phyloP scores from a whole-genome alignment of 2,329 filamentous ascomycete genomes.

The Cladobotryum mycophilum region DNA sequence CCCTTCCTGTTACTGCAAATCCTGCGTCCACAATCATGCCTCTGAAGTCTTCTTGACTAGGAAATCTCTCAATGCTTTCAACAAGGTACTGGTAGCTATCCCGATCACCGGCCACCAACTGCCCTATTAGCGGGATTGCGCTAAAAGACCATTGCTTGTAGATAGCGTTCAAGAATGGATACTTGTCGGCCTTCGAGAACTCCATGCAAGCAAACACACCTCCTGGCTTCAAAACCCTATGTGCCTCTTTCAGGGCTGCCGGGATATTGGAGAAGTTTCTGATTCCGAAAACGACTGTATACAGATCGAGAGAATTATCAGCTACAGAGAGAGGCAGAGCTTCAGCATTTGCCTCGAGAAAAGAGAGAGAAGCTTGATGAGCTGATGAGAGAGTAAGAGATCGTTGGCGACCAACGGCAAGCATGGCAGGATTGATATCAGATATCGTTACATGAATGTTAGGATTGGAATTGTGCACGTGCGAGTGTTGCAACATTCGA shows the following conservation, averaged over 20 bases:
- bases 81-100: slow-evolving; percentile 98
- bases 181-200: slow-evolving; percentile 77
- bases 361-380: slow-evolving; percentile 56
- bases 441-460: slow-evolving; percentile 81
- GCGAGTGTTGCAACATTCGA: slow-evolving; percentile 86
- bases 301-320: slow-evolving; percentile 74
- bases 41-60: slow-evolving; percentile 75
- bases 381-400: slow-evolving; percentile 51
- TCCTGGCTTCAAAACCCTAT: slow-evolving; percentile 84
- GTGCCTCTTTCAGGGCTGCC: slow-evolving; percentile 73
- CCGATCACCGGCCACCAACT: slow-evolving; percentile 86
- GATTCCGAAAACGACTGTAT: slow-evolving; percentile 97
- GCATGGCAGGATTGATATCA: slow-evolving; percentile 95
- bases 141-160: slow-evolving; percentile 97
- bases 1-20: slow-evolving; percentile 74
- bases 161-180: slow-evolving; percentile 69
- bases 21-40: slow-evolving; percentile 79
- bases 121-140: slow-evolving; percentile 90
- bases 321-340: slow-evolving; percentile 57
- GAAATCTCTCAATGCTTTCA: slow-evolving; percentile 94
- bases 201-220: slow-evolving; percentile 96
- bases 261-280: slow-evolving; percentile 94
- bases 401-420: slow-evolving; percentile 78
- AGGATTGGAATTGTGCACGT: slow-evolving; percentile 67
- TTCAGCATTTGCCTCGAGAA: slow-evolving; percentile 89